Conservation (phyloP, 441 rosid species). For the Populus trichocarpa region DNA sequence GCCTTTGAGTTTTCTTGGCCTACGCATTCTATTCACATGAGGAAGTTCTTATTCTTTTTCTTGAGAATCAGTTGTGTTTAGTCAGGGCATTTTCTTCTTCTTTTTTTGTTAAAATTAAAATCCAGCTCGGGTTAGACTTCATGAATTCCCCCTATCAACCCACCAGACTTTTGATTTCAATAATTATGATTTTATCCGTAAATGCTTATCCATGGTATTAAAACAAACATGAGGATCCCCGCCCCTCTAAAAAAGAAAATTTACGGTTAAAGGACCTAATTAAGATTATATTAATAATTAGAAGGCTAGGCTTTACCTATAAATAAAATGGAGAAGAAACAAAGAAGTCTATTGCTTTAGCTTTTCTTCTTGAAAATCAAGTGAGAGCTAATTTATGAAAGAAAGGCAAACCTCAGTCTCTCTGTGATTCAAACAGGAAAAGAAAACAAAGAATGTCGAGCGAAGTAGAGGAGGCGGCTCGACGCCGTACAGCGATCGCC, state of each 20-base stretch:
- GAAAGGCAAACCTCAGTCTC: not conserved
- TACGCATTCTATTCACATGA: no score
- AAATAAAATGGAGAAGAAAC: no score
- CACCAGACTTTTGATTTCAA: no score
- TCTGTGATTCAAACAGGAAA: not conserved
- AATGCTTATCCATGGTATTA: not conserved
- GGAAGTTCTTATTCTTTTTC: no score
- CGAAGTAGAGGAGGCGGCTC: constrained; percentile 66
- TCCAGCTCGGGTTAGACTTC: no score
- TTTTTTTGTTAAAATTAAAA: no score
- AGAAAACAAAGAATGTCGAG: constrained; percentile 8
- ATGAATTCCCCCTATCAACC: no score
- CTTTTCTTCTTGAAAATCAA: not conserved
- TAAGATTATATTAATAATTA: no score
- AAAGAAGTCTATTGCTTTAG: not conserved
- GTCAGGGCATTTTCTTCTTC: no score
- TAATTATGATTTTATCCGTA: not conserved
- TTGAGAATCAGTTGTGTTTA: no score
- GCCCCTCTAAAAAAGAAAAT: not conserved
- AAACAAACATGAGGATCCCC: not conserved
- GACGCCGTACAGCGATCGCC: constrained; percentile 58
- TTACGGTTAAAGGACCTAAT: not conserved
- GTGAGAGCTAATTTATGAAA: not conserved
- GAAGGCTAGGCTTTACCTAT: not conserved
- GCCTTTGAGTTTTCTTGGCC: no score